Base-by-base conservation (phyloP, 2,329 filamentous ascomycete species). In the Fusarium clavum region DNA sequence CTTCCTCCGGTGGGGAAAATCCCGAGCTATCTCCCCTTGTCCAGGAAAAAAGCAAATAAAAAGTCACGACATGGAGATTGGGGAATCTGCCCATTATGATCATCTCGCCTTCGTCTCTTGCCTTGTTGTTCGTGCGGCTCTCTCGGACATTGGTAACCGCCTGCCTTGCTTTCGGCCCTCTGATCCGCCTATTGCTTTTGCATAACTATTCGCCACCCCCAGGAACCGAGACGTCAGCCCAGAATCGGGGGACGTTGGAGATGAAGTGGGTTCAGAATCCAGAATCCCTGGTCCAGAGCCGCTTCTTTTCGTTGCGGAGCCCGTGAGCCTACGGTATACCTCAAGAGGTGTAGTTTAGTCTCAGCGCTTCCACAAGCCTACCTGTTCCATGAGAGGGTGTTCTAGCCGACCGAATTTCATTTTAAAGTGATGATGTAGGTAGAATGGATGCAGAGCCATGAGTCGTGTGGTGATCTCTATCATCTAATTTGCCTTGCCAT, bases 21-120 rank as follows among this genome's bases (percentile, higher is more conserved):
- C 38, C 69, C 58, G 69, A 72, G 45, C 54, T 70, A 52, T 52
- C 68, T 71, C 66, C 58, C 69, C 61, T 66, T 61, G 27, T 29
- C 30, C 6, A n/a, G 34, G 34, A 52, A 52, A 24, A 27, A 52
- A 20, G 49, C 32, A 52, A 52, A 41, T 47, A 47, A 30, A 24
- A 69, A 45, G 29, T 49, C 61, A 64, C 44, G 44, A 58, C 49
- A 68, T 27, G 18, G 45, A 27, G 22, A 49, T n/a, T 44, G 40
- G 38, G 43, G 16, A 51, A 70, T 67, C 54, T 70, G 69, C 57
- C 54, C 69, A 66, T 56, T 52, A 12, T 70, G 29, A 62, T 47
- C 41, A 7, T 44, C 22, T 24, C 20, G 6, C 12, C 34, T 30
- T 30, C 29, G 12, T 30, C 6, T 18, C 30, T 16, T 51, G 27